Percentiles rank a stretch among this genome's conserved stretches.
These are phyloP conservation scores for Pseudocercospora fijiensis DNA, from an alignment of 2,329 filamentous ascomycete genomes.

Conservation along the genomic window DNA sequence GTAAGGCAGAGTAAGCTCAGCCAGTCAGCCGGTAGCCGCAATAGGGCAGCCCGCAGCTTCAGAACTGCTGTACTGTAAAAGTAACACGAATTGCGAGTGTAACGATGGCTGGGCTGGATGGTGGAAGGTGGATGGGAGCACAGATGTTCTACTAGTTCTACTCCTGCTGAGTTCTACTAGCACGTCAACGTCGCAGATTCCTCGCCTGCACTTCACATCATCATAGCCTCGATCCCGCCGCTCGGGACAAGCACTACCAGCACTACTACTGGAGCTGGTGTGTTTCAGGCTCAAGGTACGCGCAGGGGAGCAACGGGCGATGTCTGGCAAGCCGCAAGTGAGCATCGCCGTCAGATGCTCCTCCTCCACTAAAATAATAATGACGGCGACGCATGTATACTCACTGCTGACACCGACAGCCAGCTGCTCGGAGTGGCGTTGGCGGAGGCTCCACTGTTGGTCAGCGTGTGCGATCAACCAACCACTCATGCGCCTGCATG, in stretches of 20 bases:
- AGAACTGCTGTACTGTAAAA: not conserved
- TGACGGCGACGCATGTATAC: too few species aligned
- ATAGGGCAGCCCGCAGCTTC: not conserved
- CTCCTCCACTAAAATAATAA: too few species aligned
- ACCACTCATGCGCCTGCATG: not conserved
- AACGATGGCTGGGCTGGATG: not conserved
- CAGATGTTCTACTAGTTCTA: not conserved
- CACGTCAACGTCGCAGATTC: not conserved
- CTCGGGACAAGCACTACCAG: not conserved
- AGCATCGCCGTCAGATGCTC: too few species aligned
- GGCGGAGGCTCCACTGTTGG: too few species aligned
- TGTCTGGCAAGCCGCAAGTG: too few species aligned
- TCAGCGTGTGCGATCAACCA: not conserved
- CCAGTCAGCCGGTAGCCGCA: not conserved
- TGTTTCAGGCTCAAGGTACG: constrained; percentile 1
- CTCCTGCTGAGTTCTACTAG: not conserved
- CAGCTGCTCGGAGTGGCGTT: not conserved
- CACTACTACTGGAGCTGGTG: not conserved
- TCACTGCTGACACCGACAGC: not conserved
- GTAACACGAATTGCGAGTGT: not conserved
- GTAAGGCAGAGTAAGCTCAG: not conserved
- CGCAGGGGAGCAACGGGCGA: not conserved
- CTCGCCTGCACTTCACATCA: not conserved
- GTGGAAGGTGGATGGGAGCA: not conserved
- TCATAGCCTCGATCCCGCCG: not conserved